Evolutionary conservation across 306 rosid genomes (phyloP), one percentile per base, ranked within the genome.

Genomic region (Quercus parvula): DNA sequence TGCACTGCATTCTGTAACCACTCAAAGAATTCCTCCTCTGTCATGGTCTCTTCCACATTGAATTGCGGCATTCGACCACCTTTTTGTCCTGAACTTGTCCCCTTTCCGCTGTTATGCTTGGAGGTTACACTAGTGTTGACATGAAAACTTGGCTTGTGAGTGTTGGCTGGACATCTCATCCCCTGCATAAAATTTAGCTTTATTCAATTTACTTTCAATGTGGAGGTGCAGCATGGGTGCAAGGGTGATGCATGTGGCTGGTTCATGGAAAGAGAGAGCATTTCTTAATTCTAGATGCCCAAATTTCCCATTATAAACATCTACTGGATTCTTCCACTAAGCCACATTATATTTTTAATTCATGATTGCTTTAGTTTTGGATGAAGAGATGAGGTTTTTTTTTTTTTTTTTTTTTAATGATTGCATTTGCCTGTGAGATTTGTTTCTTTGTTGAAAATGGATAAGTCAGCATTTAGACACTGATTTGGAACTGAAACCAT

Each of bases 81-180:
- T 83, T 88, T 88, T 78, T 91, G 99, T 52, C 94, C 92, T 19
- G 99, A 87, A 79, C 81, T 85, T 20, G 98, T 67, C 81, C 93
- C 97, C 86, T 90, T 96, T 41, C 92, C 87, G 11, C 85, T 70
- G 86, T 70, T 90, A 35, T 86, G 88, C 82, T 95, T 95, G 7
- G 97, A 80, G 74, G 88, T 86, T 61, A 93, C 73, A 77, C 89
- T 96, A 8, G 99, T 91, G 89, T 93, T 96, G 73, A 96, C 99
- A 69, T 96, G 98, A 75, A 96, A 96, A 87, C 96, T 93, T 49
- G 99, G 99, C 82, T 87, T 93, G 77, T 96, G 99, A 64, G 97
- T 93, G 83, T 96, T 96, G 55, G 91, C 86, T 49, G 92, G 94
- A 86, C 97, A 96, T 88, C 93, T 90, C 98, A 96, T 96, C 72